Evolutionary conservation across 2,329 filamentous ascomycete species (phyloP).

Genomic region (Cytospora piceae): DNA sequence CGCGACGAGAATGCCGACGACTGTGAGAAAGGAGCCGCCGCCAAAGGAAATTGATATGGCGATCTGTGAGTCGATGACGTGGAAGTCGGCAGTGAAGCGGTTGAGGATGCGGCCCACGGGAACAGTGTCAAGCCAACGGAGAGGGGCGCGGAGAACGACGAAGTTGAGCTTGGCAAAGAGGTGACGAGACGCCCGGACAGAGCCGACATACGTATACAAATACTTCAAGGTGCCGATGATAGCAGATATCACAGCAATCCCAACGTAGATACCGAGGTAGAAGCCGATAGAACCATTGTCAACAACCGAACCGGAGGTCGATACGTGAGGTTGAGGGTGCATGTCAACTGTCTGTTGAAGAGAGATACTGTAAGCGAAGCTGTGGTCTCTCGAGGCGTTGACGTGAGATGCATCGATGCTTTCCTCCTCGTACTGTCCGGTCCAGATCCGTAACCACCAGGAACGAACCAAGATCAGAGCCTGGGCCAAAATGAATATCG

Average conservation of each 20-base stretch:
- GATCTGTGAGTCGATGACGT: slow-evolving; percentile 70
- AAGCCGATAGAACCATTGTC: slow-evolving; percentile 53
- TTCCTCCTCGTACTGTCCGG: slow-evolving; percentile 47
- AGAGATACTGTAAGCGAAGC: slow-evolving; percentile 49
- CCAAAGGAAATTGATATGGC: slow-evolving; percentile 66
- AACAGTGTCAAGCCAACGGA: slow-evolving; percentile 82
- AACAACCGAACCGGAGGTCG: slow-evolving; percentile 27
- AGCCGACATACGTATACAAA: slow-evolving; percentile 65
- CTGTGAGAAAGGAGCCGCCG: slow-evolving; percentile 61
- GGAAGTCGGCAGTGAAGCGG: slow-evolving; percentile 78
- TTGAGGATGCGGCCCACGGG: slow-evolving; percentile 78
- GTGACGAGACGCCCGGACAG: slow-evolving; percentile 68
- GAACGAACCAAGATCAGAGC: slow-evolving; percentile 59
- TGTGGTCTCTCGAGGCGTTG: slow-evolving; percentile 41
- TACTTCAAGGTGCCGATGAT: slow-evolving; percentile 66
- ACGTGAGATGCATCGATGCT: slow-evolving; percentile 32
- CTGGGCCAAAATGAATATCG: slow-evolving; percentile 60
- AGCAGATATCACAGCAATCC: slow-evolving; percentile 59
- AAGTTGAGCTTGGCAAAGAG: slow-evolving; percentile 71
- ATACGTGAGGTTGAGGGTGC: slow-evolving; percentile 41
- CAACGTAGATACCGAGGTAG: slow-evolving; percentile 71
- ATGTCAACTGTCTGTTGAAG: slow-evolving; percentile 50
- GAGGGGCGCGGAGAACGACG: slow-evolving; percentile 69
- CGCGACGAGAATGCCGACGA: slow-evolving; percentile 69
- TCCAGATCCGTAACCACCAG: slow-evolving; percentile 70